These are phyloP conservation scores for Alternaria sp. DNA, from an alignment of 2,329 filamentous ascomycete genomes.

Conservation along the genomic window DNA sequence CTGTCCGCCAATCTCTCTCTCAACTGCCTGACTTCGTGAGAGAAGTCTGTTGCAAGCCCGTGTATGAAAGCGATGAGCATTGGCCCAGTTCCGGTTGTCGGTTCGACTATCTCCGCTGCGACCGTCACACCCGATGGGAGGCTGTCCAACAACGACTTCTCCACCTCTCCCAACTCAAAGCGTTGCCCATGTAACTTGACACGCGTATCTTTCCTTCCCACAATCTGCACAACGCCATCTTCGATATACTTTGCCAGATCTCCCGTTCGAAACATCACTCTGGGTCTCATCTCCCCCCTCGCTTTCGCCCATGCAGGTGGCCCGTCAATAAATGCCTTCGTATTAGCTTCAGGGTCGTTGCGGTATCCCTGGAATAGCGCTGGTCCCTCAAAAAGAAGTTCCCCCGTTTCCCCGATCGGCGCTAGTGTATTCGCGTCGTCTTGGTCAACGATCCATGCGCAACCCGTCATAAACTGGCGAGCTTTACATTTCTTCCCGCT, in stretches of 20 bases:
- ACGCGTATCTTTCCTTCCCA: slow-evolving; percentile 3
- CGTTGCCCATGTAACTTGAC: slow-evolving; percentile 4
- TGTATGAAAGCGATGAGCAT: slow-evolving; percentile 2
- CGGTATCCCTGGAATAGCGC: slow-evolving; percentile 3
- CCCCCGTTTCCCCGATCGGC: slow-evolving; percentile 2
- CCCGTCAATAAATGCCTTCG: neutral
- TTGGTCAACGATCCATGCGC: slow-evolving; percentile 6
- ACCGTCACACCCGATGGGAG: neutral
- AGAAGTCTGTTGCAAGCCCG: neutral
- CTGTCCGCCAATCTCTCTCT: neutral
- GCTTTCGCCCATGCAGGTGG: neutral
- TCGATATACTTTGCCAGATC: slow-evolving; percentile 7
- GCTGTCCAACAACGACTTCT: neutral
- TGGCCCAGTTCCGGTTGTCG: neutral
- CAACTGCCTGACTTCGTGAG: neutral
- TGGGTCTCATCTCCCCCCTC: neutral
- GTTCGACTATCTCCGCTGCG: slow-evolving; percentile 3
- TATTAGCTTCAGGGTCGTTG: neutral
- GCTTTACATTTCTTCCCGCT: slow-evolving; percentile 1
- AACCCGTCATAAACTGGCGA: slow-evolving; percentile 2
- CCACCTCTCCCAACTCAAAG: slow-evolving; percentile 4
- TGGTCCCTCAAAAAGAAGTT: slow-evolving; percentile 7
- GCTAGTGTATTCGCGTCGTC: neutral
- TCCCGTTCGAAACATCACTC: neutral
- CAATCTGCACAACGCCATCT: slow-evolving; percentile 5